Evolutionary conservation across 176 grass and related monocot species (phyloP), one percentile per base, ranked within the genome.

Genomic region (Zoysia japonica): DNA sequence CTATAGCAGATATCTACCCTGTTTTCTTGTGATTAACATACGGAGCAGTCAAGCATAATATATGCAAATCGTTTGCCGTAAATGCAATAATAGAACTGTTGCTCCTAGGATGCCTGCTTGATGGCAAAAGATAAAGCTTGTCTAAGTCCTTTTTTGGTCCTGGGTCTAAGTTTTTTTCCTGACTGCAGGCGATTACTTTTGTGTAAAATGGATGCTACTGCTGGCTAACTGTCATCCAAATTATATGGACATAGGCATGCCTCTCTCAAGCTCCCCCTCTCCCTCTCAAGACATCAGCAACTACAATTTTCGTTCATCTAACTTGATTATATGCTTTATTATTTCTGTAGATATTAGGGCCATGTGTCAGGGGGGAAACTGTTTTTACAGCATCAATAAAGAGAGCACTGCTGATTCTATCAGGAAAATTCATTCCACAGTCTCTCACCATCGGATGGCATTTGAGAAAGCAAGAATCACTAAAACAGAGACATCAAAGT

Each of bases 361-460:
- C n/a, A 88, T 93, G 91, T 80, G 89, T 81, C 17, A 63, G 67
- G 80, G 79, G 51, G 67, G 87, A 61, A 86, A 83, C 76, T 61
- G 67, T 75, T 86, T 62, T 75, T 87, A 84, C 71, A n/a, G 55
- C 66, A n/a, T 66, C 71, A 82, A 79, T 67, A 86, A 82, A 59
- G 75, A 83, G 53, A 83, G 49, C 5, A 72, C 77, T 81, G 74
- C 53, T 59, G 45, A 49, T 45, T 92, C 81, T 67, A 79, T 54
- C 19, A 80, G 68, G 78, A 85, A 78, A 78, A 80, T 37, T 41
- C 39, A 62, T 84, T 91, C 79, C 38, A 74, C 83, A 63, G 78
- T 17, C 54, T 83, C 72, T 59, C 76, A 57, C n/a, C 72, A 83
- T 87, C 83, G 89, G 83, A 97, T 97, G 95, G 95, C 89, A 93